Evolutionary conservation across 129 eudicot genomes (phyloP), one percentile per base, ranked within the genome.

Genomic region (Chrysanthemum lavandulifolium): DNA sequence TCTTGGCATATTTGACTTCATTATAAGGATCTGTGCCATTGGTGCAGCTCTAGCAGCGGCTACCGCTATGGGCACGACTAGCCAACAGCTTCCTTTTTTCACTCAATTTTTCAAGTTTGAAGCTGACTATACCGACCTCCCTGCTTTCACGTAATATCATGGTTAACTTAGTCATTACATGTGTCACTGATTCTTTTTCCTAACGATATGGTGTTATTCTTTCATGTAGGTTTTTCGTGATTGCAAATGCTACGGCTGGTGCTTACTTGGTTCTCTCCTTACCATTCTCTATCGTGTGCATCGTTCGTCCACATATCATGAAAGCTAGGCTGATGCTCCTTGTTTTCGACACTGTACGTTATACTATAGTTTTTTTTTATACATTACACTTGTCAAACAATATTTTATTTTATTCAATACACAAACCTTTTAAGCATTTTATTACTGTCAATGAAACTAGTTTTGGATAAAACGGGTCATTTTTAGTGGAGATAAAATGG

Each of bases 241-340:
- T 89, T 16, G 97, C 94, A n/a, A 92, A 89, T 74, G 97, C 91
- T 10, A 70, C 76, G 36, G 96, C 96, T 2, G 88, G 94, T 47
- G 91, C 83, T 6, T 92, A 92, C 88, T 74, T 92, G 4, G 96
- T 92, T 14, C 88, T 92, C 48, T 92, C 97, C 4, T 68, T 92
- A 73, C 97, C 96, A 1, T 86, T 92, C 85, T 89, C 97, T 58
- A 79, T 92, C 0, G 84, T 89, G 19, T 75, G 91, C 81, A 92
- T 92, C 58, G 91, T 92, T 78, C 90, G 94, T 47, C 96, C 97
- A 16, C 87, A 85, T 49, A 73, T 81, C 18, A 62, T 79, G 0
- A 94, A 86, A 60, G 84, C 82, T 47, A 81, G 88, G 80, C 76
- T 89, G n/a, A 87, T 92, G 61, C 97, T 92, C 59, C 84, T 92